Evolutionary conservation across 306 rosid species (phyloP).

Genomic region (Betula pendula): DNA sequence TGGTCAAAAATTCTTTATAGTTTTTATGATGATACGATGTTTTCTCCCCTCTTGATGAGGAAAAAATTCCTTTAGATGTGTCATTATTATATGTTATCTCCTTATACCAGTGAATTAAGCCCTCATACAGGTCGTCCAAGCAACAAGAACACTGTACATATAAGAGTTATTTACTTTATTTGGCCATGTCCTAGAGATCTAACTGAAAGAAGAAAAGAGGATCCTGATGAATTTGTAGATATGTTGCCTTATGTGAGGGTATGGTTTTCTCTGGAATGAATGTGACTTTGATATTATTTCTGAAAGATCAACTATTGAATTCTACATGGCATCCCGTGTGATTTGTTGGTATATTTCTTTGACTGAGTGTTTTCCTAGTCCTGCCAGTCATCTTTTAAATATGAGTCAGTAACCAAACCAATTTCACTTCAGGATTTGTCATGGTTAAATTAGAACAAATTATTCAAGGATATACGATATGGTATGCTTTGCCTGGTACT

Average conservation of each 20-base stretch:
- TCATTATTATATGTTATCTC: not conserved
- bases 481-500: not conserved
- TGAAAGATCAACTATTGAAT: not conserved
- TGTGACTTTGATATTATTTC: not conserved
- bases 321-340: not conserved
- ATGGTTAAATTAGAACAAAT: not conserved
- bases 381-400: not conserved
- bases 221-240: not conserved
- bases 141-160: not conserved
- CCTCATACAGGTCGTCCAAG: not conserved
- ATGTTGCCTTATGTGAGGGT: not conserved
- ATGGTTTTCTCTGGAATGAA: not conserved
- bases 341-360: not conserved
- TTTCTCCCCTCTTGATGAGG: not conserved
- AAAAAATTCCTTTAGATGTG: not conserved
- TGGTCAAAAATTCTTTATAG: not conserved
- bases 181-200: not conserved
- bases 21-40: not conserved
- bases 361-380: not conserved
- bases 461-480: not conserved
- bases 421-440: not conserved
- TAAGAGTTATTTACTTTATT: not conserved
- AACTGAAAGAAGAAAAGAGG: not conserved
- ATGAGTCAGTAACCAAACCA: not conserved
- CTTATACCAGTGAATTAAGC: not conserved